Conservation (phyloP, 2,329 filamentous ascomycete species). For the Stemphylium beticola region DNA sequence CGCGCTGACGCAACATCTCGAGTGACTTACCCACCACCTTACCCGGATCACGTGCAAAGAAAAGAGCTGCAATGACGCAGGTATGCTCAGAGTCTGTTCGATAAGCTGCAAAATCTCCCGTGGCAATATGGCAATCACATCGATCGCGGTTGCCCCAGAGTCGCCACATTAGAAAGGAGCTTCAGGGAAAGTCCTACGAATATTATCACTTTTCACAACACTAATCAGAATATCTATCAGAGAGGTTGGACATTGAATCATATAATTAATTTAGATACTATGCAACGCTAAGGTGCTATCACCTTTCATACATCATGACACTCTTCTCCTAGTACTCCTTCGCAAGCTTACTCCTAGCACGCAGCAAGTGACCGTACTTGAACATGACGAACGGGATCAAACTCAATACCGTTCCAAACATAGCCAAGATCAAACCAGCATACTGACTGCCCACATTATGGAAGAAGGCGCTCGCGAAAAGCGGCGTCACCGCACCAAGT, state of each 20-base stretch:
- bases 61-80: too few species aligned
- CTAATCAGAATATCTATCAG: too few species aligned
- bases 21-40: too few species aligned
- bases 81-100: too few species aligned
- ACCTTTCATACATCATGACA: background rate
- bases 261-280: background rate
- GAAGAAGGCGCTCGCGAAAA: conserved; percentile 61
- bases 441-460: conserved; percentile 61
- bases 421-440: conserved; percentile 57
- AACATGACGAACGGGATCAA: conserved; percentile 55
- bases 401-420: conserved; percentile 54
- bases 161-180: too few species aligned
- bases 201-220: too few species aligned
- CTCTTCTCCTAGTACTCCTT: conserved; percentile 25
- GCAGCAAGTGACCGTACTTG: conserved; percentile 50
- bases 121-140: too few species aligned
- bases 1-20: too few species aligned
- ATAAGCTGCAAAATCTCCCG: too few species aligned
- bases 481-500: conserved; percentile 59
- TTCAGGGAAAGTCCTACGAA: too few species aligned
- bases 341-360: conserved; percentile 51
- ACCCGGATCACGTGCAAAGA: too few species aligned
- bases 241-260: background rate
- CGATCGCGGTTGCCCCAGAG: too few species aligned
- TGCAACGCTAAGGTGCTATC: background rate